phyloP scores from a whole-genome alignment of 768 basidiomycete species.

The Epithele typhae region DNA sequence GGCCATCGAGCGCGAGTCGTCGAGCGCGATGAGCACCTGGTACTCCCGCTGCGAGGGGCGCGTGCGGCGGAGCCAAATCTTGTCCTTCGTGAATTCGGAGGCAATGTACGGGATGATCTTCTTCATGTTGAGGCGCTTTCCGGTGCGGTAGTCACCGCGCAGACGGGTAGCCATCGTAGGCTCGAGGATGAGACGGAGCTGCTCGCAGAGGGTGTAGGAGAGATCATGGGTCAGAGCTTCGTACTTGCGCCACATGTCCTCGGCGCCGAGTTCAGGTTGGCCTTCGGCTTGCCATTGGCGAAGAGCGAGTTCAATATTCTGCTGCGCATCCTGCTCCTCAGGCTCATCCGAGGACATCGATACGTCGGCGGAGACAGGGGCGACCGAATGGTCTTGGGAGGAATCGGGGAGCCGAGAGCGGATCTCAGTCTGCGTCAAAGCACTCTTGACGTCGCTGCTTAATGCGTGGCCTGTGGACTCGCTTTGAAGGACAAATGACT shows the following conservation, averaged over 20 bases:
- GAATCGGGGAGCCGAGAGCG: conserved; percentile 6
- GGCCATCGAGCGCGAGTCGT: conserved; percentile 96
- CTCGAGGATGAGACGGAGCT: conserved; percentile 92
- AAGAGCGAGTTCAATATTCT: conserved; percentile 47
- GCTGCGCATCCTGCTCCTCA: conserved; percentile 25
- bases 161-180: conserved; percentile 92
- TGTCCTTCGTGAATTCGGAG: conserved; percentile 98
- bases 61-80: conserved; percentile 96
- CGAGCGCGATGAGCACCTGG: conserved; percentile 89
- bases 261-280: conserved; percentile 51
- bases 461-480: conserved; percentile 2
- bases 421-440: conserved; percentile 16
- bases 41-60: conserved; percentile 93
- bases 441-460: conserved; percentile 13
- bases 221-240: conserved; percentile 88
- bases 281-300: conserved; percentile 59
- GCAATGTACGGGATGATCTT: conserved; percentile 98
- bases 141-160: conserved; percentile 95
- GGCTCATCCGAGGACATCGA: conserved; percentile 4
- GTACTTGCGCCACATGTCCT: conserved; percentile 89
- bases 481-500: conserved; percentile 4
- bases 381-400: neutral
- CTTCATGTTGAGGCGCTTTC: conserved; percentile 98
- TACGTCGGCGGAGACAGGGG: neutral
- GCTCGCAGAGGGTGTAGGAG: conserved; percentile 90